Evolutionary conservation across 1,139 yeast genomes (phyloP), one percentile per base, ranked within the genome.

Genomic region (Blastobotrys niveus): DNA sequence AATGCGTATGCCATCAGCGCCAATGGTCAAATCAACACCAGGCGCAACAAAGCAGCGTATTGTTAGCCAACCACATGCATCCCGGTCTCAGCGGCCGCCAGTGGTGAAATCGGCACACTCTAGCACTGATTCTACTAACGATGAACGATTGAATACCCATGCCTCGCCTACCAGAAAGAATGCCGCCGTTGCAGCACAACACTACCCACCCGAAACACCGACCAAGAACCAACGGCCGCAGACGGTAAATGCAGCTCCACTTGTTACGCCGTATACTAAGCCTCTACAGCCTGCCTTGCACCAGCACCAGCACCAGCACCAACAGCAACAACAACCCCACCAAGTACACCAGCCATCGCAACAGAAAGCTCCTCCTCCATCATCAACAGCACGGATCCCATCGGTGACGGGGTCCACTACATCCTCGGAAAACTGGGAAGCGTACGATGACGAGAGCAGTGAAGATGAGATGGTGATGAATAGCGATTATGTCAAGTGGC

Each of bases 401-500:
- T 41, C 44, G 22, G 20, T 41, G 24, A 41, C 44, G 2, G 40
- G 40, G 7, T 45, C 48, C 4, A 42, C 45, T 22, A 44, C 47
- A 17, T 30, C 42, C 14, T 45, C 58, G 3, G 56, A 54, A 36
- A 53, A 54, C 37, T 56, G 59, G 59, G 53, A 52, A 31, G 46
- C 52, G 1, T 51, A 48, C 29, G 57, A 53, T n/a, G 58, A 50
- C 18, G 48, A 48, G 5, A 48, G 52, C 38, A 53, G 58, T 29
- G 59, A 55, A n/a, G 59, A 55, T 10, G 57, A 56, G 29, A 39
- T 43, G 38, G 37, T 48, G 40, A 46, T 48, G 19, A 46, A 49
- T 18, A 49, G 48, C 19, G 43, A 46, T 15, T 54, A 55, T 41
- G 34, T 46, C 31, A 47, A 50, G 20, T 55, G 59, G 60, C 42